phyloP scores from a whole-genome alignment of 495 filamentous ascomycete genomes.

The Xylaria curta region DNA sequence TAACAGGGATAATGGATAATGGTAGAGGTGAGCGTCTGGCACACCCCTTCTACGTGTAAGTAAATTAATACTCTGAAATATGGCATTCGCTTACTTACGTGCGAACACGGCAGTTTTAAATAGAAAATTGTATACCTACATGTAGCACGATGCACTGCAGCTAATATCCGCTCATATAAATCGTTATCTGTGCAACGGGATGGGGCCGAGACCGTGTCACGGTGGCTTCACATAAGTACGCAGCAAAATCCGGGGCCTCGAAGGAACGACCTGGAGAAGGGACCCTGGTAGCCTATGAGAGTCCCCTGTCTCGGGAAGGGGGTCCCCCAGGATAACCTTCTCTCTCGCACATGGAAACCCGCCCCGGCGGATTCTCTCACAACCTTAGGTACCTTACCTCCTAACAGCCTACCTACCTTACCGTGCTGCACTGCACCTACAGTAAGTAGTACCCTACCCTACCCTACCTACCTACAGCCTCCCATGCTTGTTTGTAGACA shows the following conservation, averaged over 20 bases:
- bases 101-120: neutral
- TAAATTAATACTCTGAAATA: neutral
- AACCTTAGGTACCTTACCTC: too few species aligned
- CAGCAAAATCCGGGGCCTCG: neutral
- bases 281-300: neutral
- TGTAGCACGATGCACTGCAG: neutral
- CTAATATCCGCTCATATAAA: neutral
- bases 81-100: too few species aligned
- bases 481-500: neutral
- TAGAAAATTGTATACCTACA: neutral
- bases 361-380: neutral
- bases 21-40: neutral
- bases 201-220: conserved; percentile 7
- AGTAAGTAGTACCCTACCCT: too few species aligned
- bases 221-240: conserved; percentile 10
- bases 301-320: conserved; percentile 11
- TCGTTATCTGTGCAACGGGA: conserved; percentile 17
- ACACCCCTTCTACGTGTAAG: neutral
- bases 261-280: neutral
- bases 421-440: too few species aligned
- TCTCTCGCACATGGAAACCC: conserved; percentile 13
- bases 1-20: neutral
- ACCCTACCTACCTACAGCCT: neutral
- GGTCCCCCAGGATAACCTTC: conserved; percentile 6
- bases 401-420: too few species aligned